Evolutionary conservation across 306 rosid genomes (phyloP).

Genomic region (Mimosa pudica): DNA sequence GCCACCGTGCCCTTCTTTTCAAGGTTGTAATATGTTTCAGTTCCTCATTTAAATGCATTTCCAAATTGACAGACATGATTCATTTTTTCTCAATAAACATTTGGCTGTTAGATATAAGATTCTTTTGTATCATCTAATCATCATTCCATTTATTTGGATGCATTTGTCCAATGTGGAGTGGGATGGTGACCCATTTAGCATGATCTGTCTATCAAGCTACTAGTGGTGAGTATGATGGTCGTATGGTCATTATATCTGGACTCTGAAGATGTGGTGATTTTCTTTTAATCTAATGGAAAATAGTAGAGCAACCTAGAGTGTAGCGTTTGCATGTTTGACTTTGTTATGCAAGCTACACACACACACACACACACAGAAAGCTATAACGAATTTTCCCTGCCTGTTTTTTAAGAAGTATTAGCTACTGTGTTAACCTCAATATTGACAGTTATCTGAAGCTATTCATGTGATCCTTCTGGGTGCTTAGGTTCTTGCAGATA

Average conservation of each 20-base stretch:
- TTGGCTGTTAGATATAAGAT: background rate
- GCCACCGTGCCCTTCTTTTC: constrained; percentile 95
- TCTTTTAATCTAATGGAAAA: constrained; percentile 4
- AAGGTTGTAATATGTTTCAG: constrained; percentile 59
- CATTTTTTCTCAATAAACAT: background rate
- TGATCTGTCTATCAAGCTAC: constrained; percentile 25
- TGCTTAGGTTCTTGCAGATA: constrained; percentile 93
- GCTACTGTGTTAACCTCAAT: constrained; percentile 14
- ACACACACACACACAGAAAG: constrained; percentile 5
- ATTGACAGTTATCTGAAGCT: constrained; percentile 33
- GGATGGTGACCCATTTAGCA: constrained; percentile 2
- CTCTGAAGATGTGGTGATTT: background rate
- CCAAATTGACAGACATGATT: constrained; percentile 15
- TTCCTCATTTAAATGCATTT: constrained; percentile 17
- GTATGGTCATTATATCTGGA: constrained; percentile 13
- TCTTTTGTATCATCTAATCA: constrained; percentile 17
- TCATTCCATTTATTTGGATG: constrained; percentile 10
- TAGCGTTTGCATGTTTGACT: constrained; percentile 6
- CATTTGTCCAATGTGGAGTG: constrained; percentile 14
- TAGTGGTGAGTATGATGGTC: constrained; percentile 9
- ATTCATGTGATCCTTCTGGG: constrained; percentile 42
- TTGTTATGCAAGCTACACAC: constrained; percentile 24
- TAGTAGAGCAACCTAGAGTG: background rate
- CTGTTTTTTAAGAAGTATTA: constrained; percentile 29
- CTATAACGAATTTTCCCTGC: constrained; percentile 12